A percentile compares a stretch with the other conserved stretches of the same genome.
phyloP scores from a whole-genome alignment of 2,329 filamentous ascomycete genomes.

The Diaporthe aspalathi region DNA sequence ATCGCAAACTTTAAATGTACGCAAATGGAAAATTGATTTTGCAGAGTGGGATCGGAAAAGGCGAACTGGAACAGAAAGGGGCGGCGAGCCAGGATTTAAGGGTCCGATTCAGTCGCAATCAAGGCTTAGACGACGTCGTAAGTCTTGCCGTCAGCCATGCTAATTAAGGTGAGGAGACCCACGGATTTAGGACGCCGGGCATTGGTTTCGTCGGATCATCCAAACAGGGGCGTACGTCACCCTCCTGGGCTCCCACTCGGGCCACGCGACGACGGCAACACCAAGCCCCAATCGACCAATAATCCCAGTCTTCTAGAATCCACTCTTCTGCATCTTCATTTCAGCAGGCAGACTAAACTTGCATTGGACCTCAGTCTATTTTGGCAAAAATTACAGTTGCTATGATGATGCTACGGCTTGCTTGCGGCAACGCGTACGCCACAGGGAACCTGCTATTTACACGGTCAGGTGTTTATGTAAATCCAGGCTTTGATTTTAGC shows the following conservation, averaged over 20 bases:
- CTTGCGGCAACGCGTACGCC: neutral
- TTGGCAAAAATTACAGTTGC: neutral
- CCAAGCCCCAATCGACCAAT: neutral
- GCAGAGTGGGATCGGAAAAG: neutral
- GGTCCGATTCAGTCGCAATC: constrained; percentile 3
- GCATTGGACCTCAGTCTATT: too few species aligned
- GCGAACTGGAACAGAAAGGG: neutral
- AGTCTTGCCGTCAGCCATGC: constrained; percentile 6
- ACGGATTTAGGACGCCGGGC: neutral
- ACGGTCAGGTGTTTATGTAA: too few species aligned
- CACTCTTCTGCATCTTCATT: neutral
- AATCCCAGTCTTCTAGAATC: neutral
- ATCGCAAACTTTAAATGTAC: neutral
- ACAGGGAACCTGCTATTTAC: too few species aligned
- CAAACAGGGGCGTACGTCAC: constrained; percentile 28
- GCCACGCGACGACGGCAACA: neutral
- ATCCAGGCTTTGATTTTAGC: neutral
- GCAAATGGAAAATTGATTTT: neutral
- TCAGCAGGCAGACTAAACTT: too few species aligned
- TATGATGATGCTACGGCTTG: neutral
- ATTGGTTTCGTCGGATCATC: constrained; percentile 8
- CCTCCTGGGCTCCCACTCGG: neutral
- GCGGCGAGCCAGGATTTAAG: constrained; percentile 10
- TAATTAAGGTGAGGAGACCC: constrained; percentile 11
- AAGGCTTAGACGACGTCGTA: constrained; percentile 16